Percentiles rank a stretch among this genome's conserved stretches.
Evolutionary conservation across 768 basidiomycete genomes (phyloP).

Genomic region (Sutorius australiensis): DNA sequence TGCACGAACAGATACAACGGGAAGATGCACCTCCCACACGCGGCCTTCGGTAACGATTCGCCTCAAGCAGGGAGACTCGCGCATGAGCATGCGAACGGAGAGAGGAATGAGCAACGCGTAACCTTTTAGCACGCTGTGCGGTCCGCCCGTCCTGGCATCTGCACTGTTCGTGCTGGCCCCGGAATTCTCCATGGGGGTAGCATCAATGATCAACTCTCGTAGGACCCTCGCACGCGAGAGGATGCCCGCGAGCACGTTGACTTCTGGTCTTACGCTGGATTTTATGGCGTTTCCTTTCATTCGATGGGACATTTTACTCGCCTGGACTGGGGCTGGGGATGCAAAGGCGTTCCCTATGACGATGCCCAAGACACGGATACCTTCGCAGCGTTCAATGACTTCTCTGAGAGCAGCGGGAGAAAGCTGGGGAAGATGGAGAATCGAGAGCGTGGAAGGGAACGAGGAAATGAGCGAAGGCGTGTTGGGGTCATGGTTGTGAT

Average conservation of each 20-base stretch:
- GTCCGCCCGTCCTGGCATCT: not conserved
- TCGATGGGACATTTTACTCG: not conserved
- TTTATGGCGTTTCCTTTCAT: not conserved
- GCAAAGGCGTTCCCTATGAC: slow-evolving; percentile 13
- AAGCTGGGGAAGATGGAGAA: slow-evolving; percentile 22
- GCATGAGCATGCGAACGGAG: slow-evolving; percentile 43
- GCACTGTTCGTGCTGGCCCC: not conserved
- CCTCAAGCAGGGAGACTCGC: slow-evolving; percentile 36
- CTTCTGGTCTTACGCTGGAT: slow-evolving; percentile 6
- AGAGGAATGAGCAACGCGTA: slow-evolving; percentile 36
- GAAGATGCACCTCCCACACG: slow-evolving; percentile 50
- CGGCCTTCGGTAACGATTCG: slow-evolving; percentile 48
- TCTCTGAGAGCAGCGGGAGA: slow-evolving; percentile 20
- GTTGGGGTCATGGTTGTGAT: slow-evolving; percentile 16
- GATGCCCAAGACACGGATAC: slow-evolving; percentile 16
- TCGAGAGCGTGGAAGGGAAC: slow-evolving; percentile 34
- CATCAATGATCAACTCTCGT: slow-evolving; percentile 20
- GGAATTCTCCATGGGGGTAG: not conserved
- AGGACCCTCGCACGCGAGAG: slow-evolving; percentile 15
- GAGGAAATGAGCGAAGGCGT: slow-evolving; percentile 29
- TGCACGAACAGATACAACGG: not conserved
- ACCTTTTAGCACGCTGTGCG: not conserved
- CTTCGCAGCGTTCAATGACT: slow-evolving; percentile 19
- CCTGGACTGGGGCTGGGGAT: not conserved
- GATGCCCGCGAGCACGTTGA: slow-evolving; percentile 7